Evolutionary conservation across 108 stramenopile species (phyloP).

Genomic region (Cylindrotheca closterium): DNA sequence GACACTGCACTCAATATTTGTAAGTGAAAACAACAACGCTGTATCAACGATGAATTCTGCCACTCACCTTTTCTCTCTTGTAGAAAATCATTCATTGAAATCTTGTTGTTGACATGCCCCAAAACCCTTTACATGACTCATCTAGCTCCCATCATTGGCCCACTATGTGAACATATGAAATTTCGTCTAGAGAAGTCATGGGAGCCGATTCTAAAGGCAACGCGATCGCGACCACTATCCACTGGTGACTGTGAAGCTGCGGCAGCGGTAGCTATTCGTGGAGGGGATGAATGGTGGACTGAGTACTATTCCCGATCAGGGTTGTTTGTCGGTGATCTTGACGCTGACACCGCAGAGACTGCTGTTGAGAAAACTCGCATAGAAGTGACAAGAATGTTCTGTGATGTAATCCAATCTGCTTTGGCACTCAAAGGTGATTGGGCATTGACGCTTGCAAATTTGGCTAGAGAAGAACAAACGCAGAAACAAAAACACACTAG

Average conservation of each 20-base stretch:
- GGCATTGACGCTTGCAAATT: conserved; percentile 32
- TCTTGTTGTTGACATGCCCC: conserved; percentile 75
- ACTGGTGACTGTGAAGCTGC: conserved; percentile 53
- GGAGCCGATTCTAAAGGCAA: conserved; percentile 45
- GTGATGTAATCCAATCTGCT: conserved; percentile 75
- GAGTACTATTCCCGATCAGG: conserved; percentile 78
- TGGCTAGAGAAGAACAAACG: conserved; percentile 31
- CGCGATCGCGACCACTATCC: conserved; percentile 28
- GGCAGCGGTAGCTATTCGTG: conserved; percentile 47
- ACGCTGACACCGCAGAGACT: conserved; percentile 70
- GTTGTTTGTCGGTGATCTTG: conserved; percentile 86
- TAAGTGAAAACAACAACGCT: conserved; percentile 21
- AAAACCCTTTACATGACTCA: conserved; percentile 76
- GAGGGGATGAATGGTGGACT: conserved; percentile 69
- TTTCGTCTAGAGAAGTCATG: conserved; percentile 76
- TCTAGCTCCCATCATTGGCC: conserved; percentile 73
- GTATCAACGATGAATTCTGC: neutral
- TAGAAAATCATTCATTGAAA: conserved; percentile 82
- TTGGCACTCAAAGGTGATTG: conserved; percentile 73
- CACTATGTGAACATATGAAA: conserved; percentile 73
- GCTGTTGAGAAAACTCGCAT: conserved; percentile 81
- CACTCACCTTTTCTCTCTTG: no score
- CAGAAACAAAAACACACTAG: conserved; percentile 26
- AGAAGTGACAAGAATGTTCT: conserved; percentile 70
- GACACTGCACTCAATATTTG: conserved; percentile 83